phyloP scores from a whole-genome alignment of 805 yeast genomes.

The Candida nemodendra region DNA sequence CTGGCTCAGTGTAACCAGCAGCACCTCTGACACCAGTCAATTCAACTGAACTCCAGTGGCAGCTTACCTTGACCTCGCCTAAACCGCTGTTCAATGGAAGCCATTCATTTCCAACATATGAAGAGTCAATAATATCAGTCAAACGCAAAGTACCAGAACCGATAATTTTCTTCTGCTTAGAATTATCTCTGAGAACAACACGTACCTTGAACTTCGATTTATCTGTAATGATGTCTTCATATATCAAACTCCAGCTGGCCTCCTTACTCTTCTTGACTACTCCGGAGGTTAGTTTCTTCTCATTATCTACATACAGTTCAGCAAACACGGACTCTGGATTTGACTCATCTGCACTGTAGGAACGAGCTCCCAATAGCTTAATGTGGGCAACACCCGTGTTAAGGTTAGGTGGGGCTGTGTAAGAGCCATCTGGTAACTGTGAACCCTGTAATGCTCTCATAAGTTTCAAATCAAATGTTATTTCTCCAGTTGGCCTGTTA shows the following conservation, averaged over 20 bases:
- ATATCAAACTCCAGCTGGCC: conserved; percentile 63
- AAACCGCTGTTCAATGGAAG: conserved; percentile 63
- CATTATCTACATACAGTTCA: conserved; percentile 67
- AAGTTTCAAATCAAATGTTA: conserved; percentile 67
- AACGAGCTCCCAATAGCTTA: conserved; percentile 64
- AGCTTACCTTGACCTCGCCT: conserved; percentile 69
- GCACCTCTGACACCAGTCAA: conserved; percentile 65
- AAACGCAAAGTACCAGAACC: conserved; percentile 59
- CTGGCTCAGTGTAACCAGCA: conserved; percentile 88
- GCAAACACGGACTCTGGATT: conserved; percentile 62
- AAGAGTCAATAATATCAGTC: conserved; percentile 69
- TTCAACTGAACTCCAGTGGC: conserved; percentile 85
- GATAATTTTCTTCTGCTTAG: conserved; percentile 52
- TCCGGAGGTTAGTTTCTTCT: conserved; percentile 55
- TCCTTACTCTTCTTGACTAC: conserved; percentile 57
- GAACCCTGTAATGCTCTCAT: conserved; percentile 69
- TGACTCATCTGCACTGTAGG: conserved; percentile 37
- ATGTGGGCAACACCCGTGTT: conserved; percentile 88
- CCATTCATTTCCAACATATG: conserved; percentile 78
- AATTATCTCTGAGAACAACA: conserved; percentile 63
- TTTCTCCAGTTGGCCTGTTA: conserved; percentile 77
- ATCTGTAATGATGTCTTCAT: conserved; percentile 63
- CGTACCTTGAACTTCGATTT: conserved; percentile 69
- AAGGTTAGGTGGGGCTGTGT: conserved; percentile 83
- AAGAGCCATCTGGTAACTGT: conserved; percentile 74